phyloP scores from a whole-genome alignment of 169 alveolate species.

The Theileria luwenshuni region DNA sequence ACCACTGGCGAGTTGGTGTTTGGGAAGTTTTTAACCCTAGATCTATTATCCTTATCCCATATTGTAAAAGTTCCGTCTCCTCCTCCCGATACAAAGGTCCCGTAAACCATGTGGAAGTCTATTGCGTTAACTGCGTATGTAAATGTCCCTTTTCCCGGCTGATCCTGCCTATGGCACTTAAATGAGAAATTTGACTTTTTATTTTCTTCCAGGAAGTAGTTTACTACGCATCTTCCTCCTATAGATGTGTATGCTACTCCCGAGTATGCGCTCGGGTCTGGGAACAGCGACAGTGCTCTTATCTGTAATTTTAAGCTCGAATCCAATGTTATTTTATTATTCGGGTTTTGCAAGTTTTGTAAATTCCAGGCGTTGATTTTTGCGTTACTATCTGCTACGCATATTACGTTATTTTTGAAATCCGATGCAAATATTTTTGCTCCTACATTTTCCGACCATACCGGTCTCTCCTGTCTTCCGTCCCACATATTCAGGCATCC shows the following conservation, averaged over 20 bases:
- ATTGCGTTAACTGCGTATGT: constrained; percentile 63
- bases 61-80: constrained; percentile 65
- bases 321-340: constrained; percentile 40
- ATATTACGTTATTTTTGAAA: constrained; percentile 48
- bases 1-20: constrained; percentile 65
- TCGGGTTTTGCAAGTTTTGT: constrained; percentile 49
- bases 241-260: constrained; percentile 61
- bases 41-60: constrained; percentile 67
- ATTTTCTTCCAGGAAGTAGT: constrained; percentile 51
- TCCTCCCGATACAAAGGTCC: constrained; percentile 71
- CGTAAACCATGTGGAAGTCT: constrained; percentile 59
- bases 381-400: constrained; percentile 58
- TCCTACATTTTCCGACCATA: constrained; percentile 55
- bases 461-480: constrained; percentile 62
- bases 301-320: constrained; percentile 54
- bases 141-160: constrained; percentile 32
- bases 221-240: constrained; percentile 66
- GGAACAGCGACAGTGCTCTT: constrained; percentile 57
- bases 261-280: constrained; percentile 33
- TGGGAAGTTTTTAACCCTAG: constrained; percentile 58
- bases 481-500: constrained; percentile 65
- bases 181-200: constrained; percentile 50
- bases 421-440: constrained; percentile 62
- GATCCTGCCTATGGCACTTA: constrained; percentile 67
- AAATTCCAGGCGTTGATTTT: constrained; percentile 58